Conservation (phyloP, 495 filamentous ascomycete species). For the Lophium mytilinum region DNA sequence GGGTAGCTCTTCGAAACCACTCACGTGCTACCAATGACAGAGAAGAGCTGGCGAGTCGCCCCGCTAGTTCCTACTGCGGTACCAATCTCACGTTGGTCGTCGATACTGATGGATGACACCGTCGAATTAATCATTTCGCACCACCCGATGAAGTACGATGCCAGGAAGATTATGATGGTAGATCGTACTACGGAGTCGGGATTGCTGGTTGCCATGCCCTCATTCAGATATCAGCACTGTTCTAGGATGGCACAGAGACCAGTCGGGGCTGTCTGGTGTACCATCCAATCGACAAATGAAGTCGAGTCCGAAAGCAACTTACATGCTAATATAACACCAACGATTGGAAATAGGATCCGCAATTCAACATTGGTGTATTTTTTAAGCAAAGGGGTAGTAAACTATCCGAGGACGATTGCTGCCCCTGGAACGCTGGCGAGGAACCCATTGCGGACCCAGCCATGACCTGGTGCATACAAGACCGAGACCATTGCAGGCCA, state of each 20-base stretch:
- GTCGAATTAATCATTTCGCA: constrained; percentile 14
- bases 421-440: constrained; percentile 5
- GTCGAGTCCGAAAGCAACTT: not conserved
- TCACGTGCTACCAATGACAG: constrained; percentile 6
- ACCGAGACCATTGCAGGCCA: constrained; percentile 20
- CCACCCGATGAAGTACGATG: constrained; percentile 21
- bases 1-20: not conserved
- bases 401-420: constrained; percentile 15
- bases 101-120: constrained; percentile 14
- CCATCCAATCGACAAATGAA: not conserved
- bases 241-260: no score
- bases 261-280: not conserved
- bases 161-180: constrained; percentile 13
- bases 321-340: constrained; percentile 14
- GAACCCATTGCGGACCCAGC: constrained; percentile 16
- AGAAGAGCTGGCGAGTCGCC: constrained; percentile 11
- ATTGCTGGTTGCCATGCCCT: constrained; percentile 9
- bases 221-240: no score
- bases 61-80: constrained; percentile 14
- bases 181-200: constrained; percentile 13
- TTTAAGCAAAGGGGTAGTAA: constrained; percentile 7
- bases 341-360: constrained; percentile 10
- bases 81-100: constrained; percentile 14
- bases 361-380: constrained; percentile 10
- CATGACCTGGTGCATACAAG: constrained; percentile 13